Conservation (phyloP, 768 basidiomycete genomes). For the Trametes cubensis region DNA sequence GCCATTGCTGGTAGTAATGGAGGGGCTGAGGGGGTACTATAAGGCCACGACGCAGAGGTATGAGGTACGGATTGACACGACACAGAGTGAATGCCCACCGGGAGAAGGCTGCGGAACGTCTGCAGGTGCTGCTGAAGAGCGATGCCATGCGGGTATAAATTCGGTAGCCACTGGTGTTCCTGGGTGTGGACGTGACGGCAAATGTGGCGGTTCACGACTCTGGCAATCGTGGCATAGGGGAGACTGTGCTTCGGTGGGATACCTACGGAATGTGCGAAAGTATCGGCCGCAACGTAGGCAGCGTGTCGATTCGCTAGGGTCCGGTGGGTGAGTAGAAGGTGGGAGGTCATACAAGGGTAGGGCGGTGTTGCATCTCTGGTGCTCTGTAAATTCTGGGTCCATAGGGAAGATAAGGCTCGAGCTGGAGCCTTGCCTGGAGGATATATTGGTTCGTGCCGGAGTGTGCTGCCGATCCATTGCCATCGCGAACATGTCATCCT, state of each 20-base stretch:
- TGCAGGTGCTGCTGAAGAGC: background rate
- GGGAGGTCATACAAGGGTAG: constrained; percentile 10
- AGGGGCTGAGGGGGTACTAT: background rate
- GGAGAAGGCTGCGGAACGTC: background rate
- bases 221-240: background rate
- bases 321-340: background rate
- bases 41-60: background rate
- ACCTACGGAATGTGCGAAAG: background rate
- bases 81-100: background rate
- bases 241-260: background rate
- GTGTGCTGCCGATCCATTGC: background rate
- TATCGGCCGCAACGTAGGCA: constrained; percentile 4
- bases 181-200: background rate
- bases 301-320: background rate
- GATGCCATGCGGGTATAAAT: constrained; percentile 16
- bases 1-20: constrained; percentile 1
- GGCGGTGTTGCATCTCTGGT: background rate
- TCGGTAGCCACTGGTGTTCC: constrained; percentile 1
- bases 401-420: constrained; percentile 17
- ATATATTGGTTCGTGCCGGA: background rate
- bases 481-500: background rate
- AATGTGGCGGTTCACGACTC: background rate
- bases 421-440: constrained; percentile 1
- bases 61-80: background rate
- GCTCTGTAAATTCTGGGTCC: constrained; percentile 9